Evolutionary conservation across 805 yeast genomes (phyloP).

Genomic region (Myxozyma kluyveri): DNA sequence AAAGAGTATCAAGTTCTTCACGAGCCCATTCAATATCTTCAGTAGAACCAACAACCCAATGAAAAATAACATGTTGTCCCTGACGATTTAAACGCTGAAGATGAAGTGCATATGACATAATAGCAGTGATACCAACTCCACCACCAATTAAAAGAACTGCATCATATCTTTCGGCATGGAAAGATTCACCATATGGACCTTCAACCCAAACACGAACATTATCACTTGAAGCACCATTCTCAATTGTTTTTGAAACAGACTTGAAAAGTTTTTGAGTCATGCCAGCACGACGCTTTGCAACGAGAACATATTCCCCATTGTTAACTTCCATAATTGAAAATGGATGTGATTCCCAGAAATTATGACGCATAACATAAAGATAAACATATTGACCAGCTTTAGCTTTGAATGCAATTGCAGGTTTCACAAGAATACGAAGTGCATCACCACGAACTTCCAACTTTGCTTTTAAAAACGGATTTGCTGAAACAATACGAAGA

Average conservation of each 20-base stretch:
- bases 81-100: not conserved
- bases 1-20: conserved; percentile 10
- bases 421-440: conserved; percentile 8
- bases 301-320: conserved; percentile 18
- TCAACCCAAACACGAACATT: conserved; percentile 42
- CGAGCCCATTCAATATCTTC: conserved; percentile 5
- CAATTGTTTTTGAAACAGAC: conserved; percentile 1
- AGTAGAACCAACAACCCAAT: conserved; percentile 6
- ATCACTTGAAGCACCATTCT: not conserved
- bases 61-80: conserved; percentile 6
- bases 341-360: conserved; percentile 28
- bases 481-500: conserved; percentile 44
- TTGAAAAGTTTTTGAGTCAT: conserved; percentile 10
- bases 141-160: conserved; percentile 57
- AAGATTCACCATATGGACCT: conserved; percentile 57
- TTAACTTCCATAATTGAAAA: conserved; percentile 13
- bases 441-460: conserved; percentile 15
- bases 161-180: conserved; percentile 48
- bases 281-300: conserved; percentile 14
- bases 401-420: conserved; percentile 10
- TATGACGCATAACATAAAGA: conserved; percentile 22
- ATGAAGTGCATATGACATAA: conserved; percentile 3
- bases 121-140: conserved; percentile 42
- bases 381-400: conserved; percentile 31
- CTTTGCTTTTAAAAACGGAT: conserved; percentile 2